phyloP scores from a whole-genome alignment of 768 basidiomycete genomes.

The Sporobolomyces pararoseus region DNA sequence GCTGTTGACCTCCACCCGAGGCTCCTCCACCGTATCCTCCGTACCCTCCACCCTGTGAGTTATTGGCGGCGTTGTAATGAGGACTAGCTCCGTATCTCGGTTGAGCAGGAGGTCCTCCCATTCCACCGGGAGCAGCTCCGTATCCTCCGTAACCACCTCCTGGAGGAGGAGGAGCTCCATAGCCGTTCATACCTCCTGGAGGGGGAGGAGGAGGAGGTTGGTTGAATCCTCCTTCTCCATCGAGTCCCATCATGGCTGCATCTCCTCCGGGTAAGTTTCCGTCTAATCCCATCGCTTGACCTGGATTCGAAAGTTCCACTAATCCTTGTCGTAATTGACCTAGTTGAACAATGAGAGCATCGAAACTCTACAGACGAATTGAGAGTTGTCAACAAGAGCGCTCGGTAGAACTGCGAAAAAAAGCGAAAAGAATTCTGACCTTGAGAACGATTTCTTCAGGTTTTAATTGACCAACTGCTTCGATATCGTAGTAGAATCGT shows the following conservation, averaged over 20 bases:
- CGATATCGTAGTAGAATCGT: constrained; percentile 90
- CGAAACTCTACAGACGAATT: constrained; percentile 40
- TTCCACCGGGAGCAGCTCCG: not conserved
- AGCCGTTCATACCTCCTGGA: constrained; percentile 9
- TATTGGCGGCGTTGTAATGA: not conserved
- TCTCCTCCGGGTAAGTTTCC: constrained; percentile 1
- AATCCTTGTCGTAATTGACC: constrained; percentile 38
- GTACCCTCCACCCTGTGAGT: not conserved
- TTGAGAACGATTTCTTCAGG: constrained; percentile 87
- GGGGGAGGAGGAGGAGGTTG: constrained; percentile 8
- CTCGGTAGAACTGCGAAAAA: not conserved
- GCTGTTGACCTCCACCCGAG: not conserved
- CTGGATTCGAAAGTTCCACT: constrained; percentile 28
- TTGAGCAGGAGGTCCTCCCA: not conserved
- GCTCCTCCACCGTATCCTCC: constrained; percentile 2
- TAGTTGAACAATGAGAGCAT: constrained; percentile 43
- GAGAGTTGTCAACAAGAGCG: not conserved
- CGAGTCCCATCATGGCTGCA: constrained; percentile 17
- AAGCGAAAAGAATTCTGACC: constrained; percentile 52
- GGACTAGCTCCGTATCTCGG: not conserved
- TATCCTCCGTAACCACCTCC: constrained; percentile 3
- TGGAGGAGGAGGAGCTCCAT: not conserved
- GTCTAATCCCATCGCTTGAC: constrained; percentile 11
- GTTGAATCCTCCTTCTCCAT: constrained; percentile 12
- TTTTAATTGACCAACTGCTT: constrained; percentile 83